Evolutionary conservation across 495 filamentous ascomycete species (phyloP).

Genomic region (Cercophora newfieldiana): DNA sequence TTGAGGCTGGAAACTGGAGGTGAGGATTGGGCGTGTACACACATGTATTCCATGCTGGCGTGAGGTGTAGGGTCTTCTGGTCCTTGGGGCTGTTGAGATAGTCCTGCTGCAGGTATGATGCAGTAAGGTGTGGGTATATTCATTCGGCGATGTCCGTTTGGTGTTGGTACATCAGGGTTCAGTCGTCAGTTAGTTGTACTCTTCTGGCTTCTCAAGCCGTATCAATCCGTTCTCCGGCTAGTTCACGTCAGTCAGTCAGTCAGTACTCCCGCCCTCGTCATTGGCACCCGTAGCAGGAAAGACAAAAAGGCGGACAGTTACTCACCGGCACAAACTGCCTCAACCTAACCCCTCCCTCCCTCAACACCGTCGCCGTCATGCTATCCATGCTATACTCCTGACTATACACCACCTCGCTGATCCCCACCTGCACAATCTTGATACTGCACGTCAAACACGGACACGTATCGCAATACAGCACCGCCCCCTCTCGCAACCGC

Average conservation of each 20-base stretch:
- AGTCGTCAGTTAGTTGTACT: background rate
- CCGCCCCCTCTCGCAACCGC: constrained; percentile 74
- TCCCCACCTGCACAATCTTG: constrained; percentile 95
- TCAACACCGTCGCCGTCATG: constrained; percentile 76
- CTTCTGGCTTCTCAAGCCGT: constrained; percentile 41
- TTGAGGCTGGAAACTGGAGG: too few species aligned
- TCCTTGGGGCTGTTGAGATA: too few species aligned
- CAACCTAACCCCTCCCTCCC: constrained; percentile 71
- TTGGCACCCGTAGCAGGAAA: background rate
- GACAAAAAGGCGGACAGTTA: constrained; percentile 19
- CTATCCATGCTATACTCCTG: constrained; percentile 92
- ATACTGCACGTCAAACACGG: constrained; percentile 98
- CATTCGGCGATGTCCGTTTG: too few species aligned
- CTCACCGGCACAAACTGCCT: constrained; percentile 81
- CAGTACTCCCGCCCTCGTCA: background rate
- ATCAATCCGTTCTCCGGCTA: constrained; percentile 56
- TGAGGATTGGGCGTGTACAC: too few species aligned
- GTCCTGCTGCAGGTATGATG: too few species aligned
- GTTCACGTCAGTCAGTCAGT: constrained; percentile 19
- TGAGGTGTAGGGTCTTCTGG: too few species aligned
- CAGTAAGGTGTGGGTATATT: too few species aligned
- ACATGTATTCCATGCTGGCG: too few species aligned
- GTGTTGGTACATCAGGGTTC: background rate
- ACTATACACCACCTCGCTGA: constrained; percentile 90
- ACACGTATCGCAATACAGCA: constrained; percentile 94